Percentiles rank a stretch among this genome's conserved stretches.
These are phyloP conservation scores for Parastagonospora avenae DNA, from an alignment of 2,329 filamentous ascomycete species.

Conservation along the genomic window DNA sequence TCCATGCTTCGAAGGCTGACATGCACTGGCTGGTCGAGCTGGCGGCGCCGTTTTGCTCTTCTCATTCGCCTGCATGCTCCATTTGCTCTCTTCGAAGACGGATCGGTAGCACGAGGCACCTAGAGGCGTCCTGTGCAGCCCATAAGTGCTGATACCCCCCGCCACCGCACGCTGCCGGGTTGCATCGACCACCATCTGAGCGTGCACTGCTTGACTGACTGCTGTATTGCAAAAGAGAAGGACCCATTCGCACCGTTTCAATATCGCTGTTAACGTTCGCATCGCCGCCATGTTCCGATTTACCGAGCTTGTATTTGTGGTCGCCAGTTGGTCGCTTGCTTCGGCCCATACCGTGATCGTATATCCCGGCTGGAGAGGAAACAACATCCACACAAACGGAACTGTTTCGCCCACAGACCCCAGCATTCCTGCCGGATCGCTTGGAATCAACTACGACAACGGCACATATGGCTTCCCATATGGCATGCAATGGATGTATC, in stretches of 20 bases:
- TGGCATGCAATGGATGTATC: slow-evolving; percentile 95
- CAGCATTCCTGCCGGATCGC: slow-evolving; percentile 43
- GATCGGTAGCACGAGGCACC: slow-evolving; percentile 27
- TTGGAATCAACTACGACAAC: slow-evolving; percentile 55
- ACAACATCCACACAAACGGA: slow-evolving; percentile 80
- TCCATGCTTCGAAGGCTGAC: slow-evolving; percentile 33
- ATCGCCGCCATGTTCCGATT: slow-evolving; percentile 40
- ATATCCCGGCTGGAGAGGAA: slow-evolving; percentile 84
- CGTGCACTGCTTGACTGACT: slow-evolving; percentile 9
- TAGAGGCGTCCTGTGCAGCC: slow-evolving; percentile 15
- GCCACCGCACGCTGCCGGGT: slow-evolving; percentile 32
- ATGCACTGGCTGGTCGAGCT: slow-evolving; percentile 34
- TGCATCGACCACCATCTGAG: slow-evolving; percentile 16
- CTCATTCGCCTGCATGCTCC: slow-evolving; percentile 21
- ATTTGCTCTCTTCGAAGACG: slow-evolving; percentile 14
- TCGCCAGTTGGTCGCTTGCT: slow-evolving; percentile 51
- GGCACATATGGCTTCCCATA: slow-evolving; percentile 68
- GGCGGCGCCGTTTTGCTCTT: slow-evolving; percentile 19
- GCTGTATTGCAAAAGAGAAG: slow-evolving; percentile 10
- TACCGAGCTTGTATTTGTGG: slow-evolving; percentile 37
- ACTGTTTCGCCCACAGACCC: slow-evolving; percentile 52
- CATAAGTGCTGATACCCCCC: slow-evolving; percentile 38
- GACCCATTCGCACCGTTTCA: slow-evolving; percentile 4
- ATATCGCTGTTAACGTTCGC: neutral
- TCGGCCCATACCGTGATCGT: slow-evolving; percentile 81